Evolutionary conservation across 1,284 basidiomycete species (phyloP).

Genomic region (Melanopsichium pennsylvanicum): DNA sequence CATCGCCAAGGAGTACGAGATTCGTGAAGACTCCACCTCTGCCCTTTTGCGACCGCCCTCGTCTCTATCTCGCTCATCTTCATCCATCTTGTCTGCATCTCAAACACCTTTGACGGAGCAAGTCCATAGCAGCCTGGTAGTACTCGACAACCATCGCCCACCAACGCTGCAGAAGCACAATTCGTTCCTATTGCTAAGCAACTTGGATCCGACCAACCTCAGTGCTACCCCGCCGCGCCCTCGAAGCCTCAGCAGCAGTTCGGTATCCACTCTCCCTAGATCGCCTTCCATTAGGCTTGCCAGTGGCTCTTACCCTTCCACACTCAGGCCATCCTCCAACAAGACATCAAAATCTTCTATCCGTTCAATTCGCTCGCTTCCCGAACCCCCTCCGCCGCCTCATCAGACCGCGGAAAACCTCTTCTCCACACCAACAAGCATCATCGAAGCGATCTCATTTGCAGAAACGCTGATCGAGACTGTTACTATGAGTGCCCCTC

Average conservation of each 20-base stretch:
- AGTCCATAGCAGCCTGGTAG: neutral
- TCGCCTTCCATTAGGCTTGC: slow-evolving; percentile 41
- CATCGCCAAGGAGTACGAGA: slow-evolving; percentile 35
- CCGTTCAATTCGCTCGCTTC: slow-evolving; percentile 27
- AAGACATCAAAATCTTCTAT: slow-evolving; percentile 34
- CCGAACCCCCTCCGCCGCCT: slow-evolving; percentile 12
- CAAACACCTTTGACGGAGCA: neutral
- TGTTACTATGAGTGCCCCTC: slow-evolving; percentile 6
- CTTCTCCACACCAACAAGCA: neutral
- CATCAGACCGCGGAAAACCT: neutral
- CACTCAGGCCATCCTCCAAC: slow-evolving; percentile 23
- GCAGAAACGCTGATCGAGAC: neutral
- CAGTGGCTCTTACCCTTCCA: slow-evolving; percentile 40
- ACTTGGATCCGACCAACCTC: slow-evolving; percentile 10
- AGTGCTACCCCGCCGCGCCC: slow-evolving; percentile 24
- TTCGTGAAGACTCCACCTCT: slow-evolving; percentile 5
- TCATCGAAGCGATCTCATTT: neutral
- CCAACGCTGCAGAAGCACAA: slow-evolving; percentile 10
- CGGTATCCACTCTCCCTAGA: slow-evolving; percentile 14
- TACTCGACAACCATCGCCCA: neutral
- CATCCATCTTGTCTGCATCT: slow-evolving; percentile 4
- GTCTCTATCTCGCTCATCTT: slow-evolving; percentile 14
- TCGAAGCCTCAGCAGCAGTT: slow-evolving; percentile 26
- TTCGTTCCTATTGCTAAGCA: slow-evolving; percentile 17
- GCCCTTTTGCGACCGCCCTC: slow-evolving; percentile 6